Evolutionary conservation across 1,284 basidiomycete species (phyloP), one percentile per base, ranked within the genome.

Genomic region (Paramarasmius palmivorus): DNA sequence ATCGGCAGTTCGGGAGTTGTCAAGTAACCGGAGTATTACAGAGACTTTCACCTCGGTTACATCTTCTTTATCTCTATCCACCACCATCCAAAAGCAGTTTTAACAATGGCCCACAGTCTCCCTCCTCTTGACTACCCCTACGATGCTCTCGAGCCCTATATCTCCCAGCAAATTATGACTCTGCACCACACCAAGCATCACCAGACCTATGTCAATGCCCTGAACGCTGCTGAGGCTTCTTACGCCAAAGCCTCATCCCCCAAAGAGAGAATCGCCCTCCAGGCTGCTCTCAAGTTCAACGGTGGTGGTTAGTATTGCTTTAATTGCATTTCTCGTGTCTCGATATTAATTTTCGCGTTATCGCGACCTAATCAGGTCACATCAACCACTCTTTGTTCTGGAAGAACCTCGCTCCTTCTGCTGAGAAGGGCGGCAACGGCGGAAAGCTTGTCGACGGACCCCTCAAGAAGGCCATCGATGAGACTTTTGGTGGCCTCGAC

Each of bases 331-430:
- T 6, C 12, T 32, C 12, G 38, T 46, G 14, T 26, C 51, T 7
- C n/a, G 40, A 25, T 47, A 9, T 32, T 32, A 42, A 49, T n/a
- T n/a, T n/a, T 42, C 34, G 40, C 53, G 61, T 60, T 32, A 66
- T 65, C 14, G 29, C 29, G 12, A 32, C 29, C 12, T 32, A 2
- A 17, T 17, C 63, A 88, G 87, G 88, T 4, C 90, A 92, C 71
- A 90, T 92, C 75, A 94, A 93, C 77, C 93, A 95, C 79, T 86
- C 91, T 29, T 83, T 96, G 60, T 96, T 96, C 82, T 95, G 93
- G 94, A 90, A 88, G 77, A 95, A 93, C 78, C 80, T 93, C 55
- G 83, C 89, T 3, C 86, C 86, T 1, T 64, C 78, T n/a, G 71
- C 73, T 3, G 66, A 73, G 57, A 73, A 73, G 53, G 78, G 76